A percentile compares a stretch with the other conserved stretches of the same genome.
These are phyloP conservation scores for Aegilops longissima DNA, from an alignment of 176 grass and related monocot genomes.

Conservation along the genomic window DNA sequence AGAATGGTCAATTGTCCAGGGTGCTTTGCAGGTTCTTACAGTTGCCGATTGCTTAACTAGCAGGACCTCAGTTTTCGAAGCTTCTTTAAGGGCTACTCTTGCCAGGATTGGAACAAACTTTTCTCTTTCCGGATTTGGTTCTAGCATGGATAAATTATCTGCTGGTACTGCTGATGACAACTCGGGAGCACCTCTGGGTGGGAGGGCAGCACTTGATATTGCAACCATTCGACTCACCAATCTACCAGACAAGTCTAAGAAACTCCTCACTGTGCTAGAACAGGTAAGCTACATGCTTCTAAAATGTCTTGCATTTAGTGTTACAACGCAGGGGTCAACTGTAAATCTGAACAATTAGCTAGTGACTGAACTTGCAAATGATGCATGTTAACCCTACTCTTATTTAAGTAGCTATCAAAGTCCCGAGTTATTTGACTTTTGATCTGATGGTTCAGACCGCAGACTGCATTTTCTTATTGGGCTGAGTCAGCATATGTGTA, in stretches of 20 bases:
- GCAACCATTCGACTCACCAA: conserved; percentile 76
- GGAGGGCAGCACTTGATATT: conserved; percentile 75
- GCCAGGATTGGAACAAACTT: conserved; percentile 91
- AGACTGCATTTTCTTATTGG: not conserved
- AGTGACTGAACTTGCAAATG: not conserved
- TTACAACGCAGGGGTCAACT: conserved; percentile 2
- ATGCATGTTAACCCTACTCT: conserved; percentile 14
- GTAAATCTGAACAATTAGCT: conserved; percentile 19
- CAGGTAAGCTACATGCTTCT: conserved; percentile 55
- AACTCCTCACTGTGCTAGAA: conserved; percentile 79
- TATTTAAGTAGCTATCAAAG: not conserved
- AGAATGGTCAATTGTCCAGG: conserved; percentile 99
- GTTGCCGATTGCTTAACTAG: conserved; percentile 92
- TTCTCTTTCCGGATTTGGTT: conserved; percentile 65
- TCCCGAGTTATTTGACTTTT: not conserved
- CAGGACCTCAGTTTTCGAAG: conserved; percentile 93
- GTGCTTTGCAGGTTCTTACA: conserved; percentile 93
- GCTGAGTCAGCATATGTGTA: not conserved
- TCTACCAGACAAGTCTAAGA: conserved; percentile 92
- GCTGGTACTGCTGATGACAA: conserved; percentile 40
- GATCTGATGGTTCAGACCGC: not conserved
- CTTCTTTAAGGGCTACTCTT: conserved; percentile 94
- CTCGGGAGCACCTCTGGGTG: conserved; percentile 39
- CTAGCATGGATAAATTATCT: conserved; percentile 53
- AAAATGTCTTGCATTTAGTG: conserved; percentile 22